Base-by-base conservation (phyloP, 2,329 filamentous ascomycete genomes). In the Tolypocladium ovalisporum region DNA sequence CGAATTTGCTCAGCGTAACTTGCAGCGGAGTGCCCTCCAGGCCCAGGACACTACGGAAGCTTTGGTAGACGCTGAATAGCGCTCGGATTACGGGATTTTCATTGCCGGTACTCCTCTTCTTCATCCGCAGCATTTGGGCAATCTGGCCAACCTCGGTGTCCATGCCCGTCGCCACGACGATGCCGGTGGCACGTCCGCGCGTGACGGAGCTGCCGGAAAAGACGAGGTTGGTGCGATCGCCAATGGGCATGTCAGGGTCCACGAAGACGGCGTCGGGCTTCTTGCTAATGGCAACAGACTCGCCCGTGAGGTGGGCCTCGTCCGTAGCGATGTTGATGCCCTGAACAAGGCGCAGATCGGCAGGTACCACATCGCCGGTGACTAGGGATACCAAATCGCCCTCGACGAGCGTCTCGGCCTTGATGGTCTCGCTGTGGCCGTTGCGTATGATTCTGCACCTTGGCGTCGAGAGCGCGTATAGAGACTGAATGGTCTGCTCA, bases 1-100 rank as follows among this genome's bases (percentile, higher is more conserved):
- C 90, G 66, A 96, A 86, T 71, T 92, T 90, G 74, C 88, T 90
- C 55, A 96, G 79, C 67, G 89, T 93, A 62, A 87, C 86, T 73
- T 95, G 90, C 52, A 96, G 77, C 0, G 91, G 91, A 1, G 91
- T 96, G 54, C 90, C 90, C 56, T 88, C 80, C 2, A 86, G 71
- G 57, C 83, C 86, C 49, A 89, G 78, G 59, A 88, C 77, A 62
- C 79, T 79, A 52, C 79, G 77, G 56, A 69, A 58, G 54, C 71
- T 73, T 57, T 73, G 72, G 59, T 75, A 74, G 60, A 70, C 71
- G 58, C 74, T 74, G 64, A 75, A 74, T 61, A 76, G 66, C 35
- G 73, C 69, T 52, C 74, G 70, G 62, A 68, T 68, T 53, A 82
- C 74, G 64, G 82, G 73, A 52, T 70, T 68, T 52, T 68, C 68